Evolutionary conservation across 805 yeast genomes (phyloP).

Genomic region (Lipomyces orientalis): DNA sequence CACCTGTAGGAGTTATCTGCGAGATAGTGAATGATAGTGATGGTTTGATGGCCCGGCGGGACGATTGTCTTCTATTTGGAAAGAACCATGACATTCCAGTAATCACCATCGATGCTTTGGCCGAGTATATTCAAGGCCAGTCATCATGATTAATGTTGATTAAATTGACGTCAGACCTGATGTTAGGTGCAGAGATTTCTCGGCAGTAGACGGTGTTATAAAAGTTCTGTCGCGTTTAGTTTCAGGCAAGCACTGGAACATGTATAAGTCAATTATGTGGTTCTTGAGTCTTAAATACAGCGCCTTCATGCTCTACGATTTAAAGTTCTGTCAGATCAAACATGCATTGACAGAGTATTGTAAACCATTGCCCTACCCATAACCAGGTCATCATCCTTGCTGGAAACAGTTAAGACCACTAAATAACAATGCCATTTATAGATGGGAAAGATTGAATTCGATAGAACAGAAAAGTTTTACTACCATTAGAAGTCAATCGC

Average conservation of each 20-base stretch:
- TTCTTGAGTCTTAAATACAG: neutral
- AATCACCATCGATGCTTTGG: conserved; percentile 78
- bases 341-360: no score
- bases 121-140: conserved; percentile 52
- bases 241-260: neutral
- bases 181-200: neutral
- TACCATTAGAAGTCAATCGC: no score
- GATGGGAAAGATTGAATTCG: no score
- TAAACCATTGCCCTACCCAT: no score
- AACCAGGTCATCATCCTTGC: no score
- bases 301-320: no score
- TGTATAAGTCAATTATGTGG: neutral
- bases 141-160: neutral
- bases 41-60: conserved; percentile 93
- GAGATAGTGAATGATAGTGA: conserved; percentile 92
- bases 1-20: conserved; percentile 90
- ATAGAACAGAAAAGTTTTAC: no score
- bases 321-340: no score
- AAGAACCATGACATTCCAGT: conserved; percentile 65
- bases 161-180: neutral
- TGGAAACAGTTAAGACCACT: no score
- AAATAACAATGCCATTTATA: no score
- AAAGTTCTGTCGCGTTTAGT: neutral
- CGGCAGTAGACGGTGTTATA: neutral
- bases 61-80: conserved; percentile 79